Evolutionary conservation across 176 grass and related monocot species (phyloP), one percentile per base, ranked within the genome.

Genomic region (Rhipidocladum racemiflorum): DNA sequence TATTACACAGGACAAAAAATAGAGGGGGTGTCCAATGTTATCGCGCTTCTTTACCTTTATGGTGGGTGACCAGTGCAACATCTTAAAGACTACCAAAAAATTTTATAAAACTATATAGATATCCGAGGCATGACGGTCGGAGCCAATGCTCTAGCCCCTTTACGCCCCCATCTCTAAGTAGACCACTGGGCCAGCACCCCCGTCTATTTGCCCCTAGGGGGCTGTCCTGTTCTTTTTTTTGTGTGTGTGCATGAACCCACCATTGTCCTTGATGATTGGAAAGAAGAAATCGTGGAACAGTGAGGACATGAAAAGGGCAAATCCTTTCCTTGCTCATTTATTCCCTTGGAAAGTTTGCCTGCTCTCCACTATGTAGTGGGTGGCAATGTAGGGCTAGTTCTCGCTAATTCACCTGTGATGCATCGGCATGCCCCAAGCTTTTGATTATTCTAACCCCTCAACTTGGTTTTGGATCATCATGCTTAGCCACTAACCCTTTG

Each of bases 211-310:
- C 20, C 20, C 51, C 51, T 21, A n/a, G 7, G 40, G 46, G 40
- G 46, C 20, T 28, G 65, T 28, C 39, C 16, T 50, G 30, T 25
- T 86, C 3, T 69, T 50, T 56, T 71, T 62, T 83, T 1, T 38
- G 36, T 39, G 21, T 4, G 42, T 49, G 61, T 39, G 21, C 54
- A 43, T 69, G 65, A 76, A 69, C 64, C 54, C 75, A 72, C 75
- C 57, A 53, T 76, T 71, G 66, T 83, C 73, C 54, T 78, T 72
- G 65, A 65, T 88, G 80, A 65, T 77, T 83, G 72, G 72, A 63
- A 36, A 83, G 44, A 83, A 64, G 44, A 78, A 56, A 61, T 80
- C 68, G 45, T 43, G 44, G 7, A 24, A 34, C 76, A 80, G 34
- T 73, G 46, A 80, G 57, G 74, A 55, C 59, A 78, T 83, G 80